A percentile compares a stretch with the other conserved stretches of the same genome.
phyloP scores from a whole-genome alignment of 805 yeast species.

The Metschnikowia henanensis region DNA sequence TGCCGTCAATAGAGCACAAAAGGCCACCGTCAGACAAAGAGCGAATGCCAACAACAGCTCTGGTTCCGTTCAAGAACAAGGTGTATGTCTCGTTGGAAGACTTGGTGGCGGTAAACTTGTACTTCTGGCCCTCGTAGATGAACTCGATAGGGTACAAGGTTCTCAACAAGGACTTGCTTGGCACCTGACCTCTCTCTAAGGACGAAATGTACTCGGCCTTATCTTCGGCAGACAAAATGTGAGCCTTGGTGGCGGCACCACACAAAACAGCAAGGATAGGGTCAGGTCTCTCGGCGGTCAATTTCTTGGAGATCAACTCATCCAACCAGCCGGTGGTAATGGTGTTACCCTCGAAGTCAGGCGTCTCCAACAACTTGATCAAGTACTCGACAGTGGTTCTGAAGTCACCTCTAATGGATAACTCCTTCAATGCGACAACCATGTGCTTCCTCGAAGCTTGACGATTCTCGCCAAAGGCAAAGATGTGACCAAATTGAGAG shows the following conservation, averaged over 20 bases:
- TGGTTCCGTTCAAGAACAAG: slow-evolving; percentile 89
- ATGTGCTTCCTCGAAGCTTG: slow-evolving; percentile 97
- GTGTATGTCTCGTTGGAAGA: slow-evolving; percentile 85
- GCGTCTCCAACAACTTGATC: slow-evolving; percentile 92
- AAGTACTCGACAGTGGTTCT: slow-evolving; percentile 97
- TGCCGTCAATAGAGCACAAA: too few species aligned
- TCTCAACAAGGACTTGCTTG: slow-evolving; percentile 74
- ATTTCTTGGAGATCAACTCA: slow-evolving; percentile 87
- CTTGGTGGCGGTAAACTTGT: slow-evolving; percentile 94
- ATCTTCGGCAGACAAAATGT: slow-evolving; percentile 70
- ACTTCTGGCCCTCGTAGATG: slow-evolving; percentile 90
- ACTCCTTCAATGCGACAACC: slow-evolving; percentile 97
- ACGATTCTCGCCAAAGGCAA: slow-evolving; percentile 98
- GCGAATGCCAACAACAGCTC: slow-evolving; percentile 83
- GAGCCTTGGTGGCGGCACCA: slow-evolving; percentile 98
- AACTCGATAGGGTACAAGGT: slow-evolving; percentile 93
- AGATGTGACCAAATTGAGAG: slow-evolving; percentile 98
- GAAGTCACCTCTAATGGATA: slow-evolving; percentile 97
- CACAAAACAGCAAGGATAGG: slow-evolving; percentile 86
- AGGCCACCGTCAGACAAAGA: slow-evolving; percentile 95
- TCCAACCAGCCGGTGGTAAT: slow-evolving; percentile 99
- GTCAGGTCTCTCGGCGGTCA: slow-evolving; percentile 98
- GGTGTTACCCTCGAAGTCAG: slow-evolving; percentile 93
- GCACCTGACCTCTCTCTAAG: slow-evolving; percentile 96
- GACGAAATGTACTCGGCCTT: slow-evolving; percentile 67